These are phyloP conservation scores for Yamadazyma phyllophila DNA, from an alignment of 805 yeast genomes.

Conservation along the genomic window DNA sequence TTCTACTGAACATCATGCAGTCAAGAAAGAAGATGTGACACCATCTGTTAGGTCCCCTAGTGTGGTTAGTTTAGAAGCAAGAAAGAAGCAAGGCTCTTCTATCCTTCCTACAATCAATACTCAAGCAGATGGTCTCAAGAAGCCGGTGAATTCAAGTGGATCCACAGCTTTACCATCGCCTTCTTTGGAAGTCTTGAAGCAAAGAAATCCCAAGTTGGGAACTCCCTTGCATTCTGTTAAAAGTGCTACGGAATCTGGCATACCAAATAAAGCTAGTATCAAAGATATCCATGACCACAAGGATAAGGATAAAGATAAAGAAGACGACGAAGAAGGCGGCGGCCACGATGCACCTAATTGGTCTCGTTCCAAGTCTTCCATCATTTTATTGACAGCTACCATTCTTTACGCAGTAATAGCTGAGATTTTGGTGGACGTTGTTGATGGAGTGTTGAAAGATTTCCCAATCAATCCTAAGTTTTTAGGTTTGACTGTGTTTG, in stretches of 20 bases:
- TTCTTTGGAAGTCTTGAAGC: constrained; percentile 17
- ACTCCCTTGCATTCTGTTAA: background rate
- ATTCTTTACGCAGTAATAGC: constrained; percentile 89
- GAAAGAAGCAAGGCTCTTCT: constrained; percentile 6
- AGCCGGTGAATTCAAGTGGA: background rate
- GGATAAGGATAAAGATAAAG: constrained; percentile 13
- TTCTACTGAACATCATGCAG: constrained; percentile 31
- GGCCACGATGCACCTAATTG: constrained; percentile 98
- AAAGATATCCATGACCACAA: background rate
- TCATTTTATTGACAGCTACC: constrained; percentile 81
- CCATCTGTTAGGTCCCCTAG: constrained; percentile 35
- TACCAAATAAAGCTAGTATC: background rate
- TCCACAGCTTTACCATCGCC: constrained; percentile 18
- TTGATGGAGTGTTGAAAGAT: constrained; percentile 76
- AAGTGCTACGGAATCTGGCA: background rate
- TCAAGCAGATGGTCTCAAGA: background rate
- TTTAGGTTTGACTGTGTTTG: constrained; percentile 90
- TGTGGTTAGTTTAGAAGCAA: constrained; percentile 25
- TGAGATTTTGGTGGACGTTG: constrained; percentile 88
- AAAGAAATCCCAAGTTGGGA: constrained; percentile 14
- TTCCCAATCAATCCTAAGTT: constrained; percentile 89
- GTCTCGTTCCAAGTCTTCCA: constrained; percentile 81
- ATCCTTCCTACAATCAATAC: constrained; percentile 1
- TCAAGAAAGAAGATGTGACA: constrained; percentile 24
- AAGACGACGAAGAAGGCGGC: constrained; percentile 40